Base-by-base conservation (phyloP, 2,329 filamentous ascomycete species). In the Neophaeococcomyces mojaviensis region DNA sequence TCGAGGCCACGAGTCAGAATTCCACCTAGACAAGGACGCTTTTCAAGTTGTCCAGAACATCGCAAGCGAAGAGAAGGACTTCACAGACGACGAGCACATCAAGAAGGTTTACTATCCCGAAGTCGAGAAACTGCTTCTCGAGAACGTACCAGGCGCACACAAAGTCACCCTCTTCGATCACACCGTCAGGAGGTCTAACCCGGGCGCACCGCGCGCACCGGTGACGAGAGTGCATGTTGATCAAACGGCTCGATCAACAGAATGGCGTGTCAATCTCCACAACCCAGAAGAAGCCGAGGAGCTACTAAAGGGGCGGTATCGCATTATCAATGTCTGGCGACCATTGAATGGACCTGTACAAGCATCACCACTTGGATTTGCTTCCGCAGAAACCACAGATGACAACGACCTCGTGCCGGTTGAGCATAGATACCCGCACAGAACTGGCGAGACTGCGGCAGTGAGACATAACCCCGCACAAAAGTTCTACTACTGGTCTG, bases 291-390 rank as follows among this genome's bases (percentile, higher is more conserved):
- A 88, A 50, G 84, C 86, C 0, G 80, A 82, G 3, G 59, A 65
- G 46, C 69, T 90, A 0, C 74, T 90, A 1, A 61, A 72, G 48
- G 78, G 76, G 2, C 79, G 88, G 2, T 88, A 87, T 64, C 78
- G 88, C 49, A 86, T 95, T 59, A 78, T 95, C 63, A 95, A 94
- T 55, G 82, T 95, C 39, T 95, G 88, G 88, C 75, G 85, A 0
- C 81, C 81, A 0, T 63, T 82, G 15, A 80, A 78, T 39, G 76
- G 72, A 0, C 71, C 74, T 2, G 74, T 81, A 0, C 73, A 78
- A 46, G 68, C 70, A 0, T 71, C 67, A 19, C 79, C 81, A 2
- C 66, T 82, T 2, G 77, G 72, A 0, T 73, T 80, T 42, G 78
- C 79, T 0, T 74, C 78, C 4, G 74, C 72, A 15, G 63, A 67